Percentiles rank a stretch among this genome's conserved stretches.
These are phyloP conservation scores for Boletus patriciae DNA, from an alignment of 768 basidiomycete species.

Conservation along the genomic window DNA sequence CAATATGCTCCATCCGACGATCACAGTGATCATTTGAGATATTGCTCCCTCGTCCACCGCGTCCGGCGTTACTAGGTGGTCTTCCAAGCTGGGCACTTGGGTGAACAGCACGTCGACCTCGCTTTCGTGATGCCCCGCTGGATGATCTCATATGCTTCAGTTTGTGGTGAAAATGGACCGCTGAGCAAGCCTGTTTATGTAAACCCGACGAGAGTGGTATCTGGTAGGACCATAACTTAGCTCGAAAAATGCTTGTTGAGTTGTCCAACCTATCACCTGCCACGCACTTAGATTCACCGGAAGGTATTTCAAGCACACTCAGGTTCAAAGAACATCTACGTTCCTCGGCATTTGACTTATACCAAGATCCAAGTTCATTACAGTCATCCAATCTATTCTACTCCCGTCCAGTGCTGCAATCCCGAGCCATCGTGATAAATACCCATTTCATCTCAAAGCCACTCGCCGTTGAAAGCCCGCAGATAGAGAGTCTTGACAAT, in stretches of 20 bases:
- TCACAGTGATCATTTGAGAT: slow-evolving; percentile 8
- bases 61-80: neutral
- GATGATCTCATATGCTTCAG: slow-evolving; percentile 16
- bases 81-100: neutral
- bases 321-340: neutral
- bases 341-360: neutral
- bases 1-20: slow-evolving; percentile 59
- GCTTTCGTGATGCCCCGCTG: slow-evolving; percentile 6
- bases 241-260: too few species aligned
- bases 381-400: neutral
- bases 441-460: slow-evolving; percentile 19
- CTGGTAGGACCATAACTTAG: too few species aligned
- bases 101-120: slow-evolving; percentile 8
- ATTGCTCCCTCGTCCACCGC: slow-evolving; percentile 1
- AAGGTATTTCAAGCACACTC: neutral
- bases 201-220: too few species aligned
- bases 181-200: neutral
- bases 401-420: neutral
- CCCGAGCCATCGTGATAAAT: neutral
- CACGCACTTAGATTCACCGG: neutral
- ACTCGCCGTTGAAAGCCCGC: slow-evolving; percentile 30
- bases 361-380: neutral
- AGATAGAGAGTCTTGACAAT: slow-evolving; percentile 30
- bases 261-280: too few species aligned
- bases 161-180: neutral